Evolutionary conservation across 164 flowering plant species (phyloP), one percentile per base, ranked within the genome.

Genomic region (Houttuynia cordata): DNA sequence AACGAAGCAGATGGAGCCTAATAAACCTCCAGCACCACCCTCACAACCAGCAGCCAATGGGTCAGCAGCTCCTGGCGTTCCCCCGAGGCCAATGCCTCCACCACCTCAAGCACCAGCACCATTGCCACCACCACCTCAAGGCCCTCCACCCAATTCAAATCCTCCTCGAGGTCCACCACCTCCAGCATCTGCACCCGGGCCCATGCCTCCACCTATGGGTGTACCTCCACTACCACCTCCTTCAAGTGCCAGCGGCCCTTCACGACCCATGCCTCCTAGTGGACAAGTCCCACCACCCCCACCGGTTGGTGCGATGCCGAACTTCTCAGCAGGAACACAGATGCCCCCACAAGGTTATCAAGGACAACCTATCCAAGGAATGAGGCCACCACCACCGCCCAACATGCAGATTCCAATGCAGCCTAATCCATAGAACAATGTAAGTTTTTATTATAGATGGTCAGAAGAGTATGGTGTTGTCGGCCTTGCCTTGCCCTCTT

Each of bases 251-350:
- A 85, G 83, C 74, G 98, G 95, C 0, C 96, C 92, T 8, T 59
- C 65, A 52, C 77, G 93, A 64, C 91, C 96, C n/a, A 87, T 85
- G 93, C 96, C 91, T 51, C 95, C 98, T 13, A 91, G 93, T 53
- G 94, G 93, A 45, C 78, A 86, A 40, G 80, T 76, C 47, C 94
- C 98, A 20, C 96, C 91, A 14, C 91, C 93, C 47, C 96, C 96
- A 19, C 86, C 94, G 18, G 68, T 74, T 58, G 86, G 91, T 24
- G 58, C 85, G 21, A 91, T 91, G 97, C 73, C 82, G 0, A 88
- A 85, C 70, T 91, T 81, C 70, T 80, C 93, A 39, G 80, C 83
- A 0, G 84, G 85, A 18, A 25, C 68, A 24, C 65, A 72, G 76
- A 75, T 76, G 61, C 84, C n/a, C n/a, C n/a, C 86, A 20, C 96